Conservation (phyloP, 139 green algal genomes). For the Trebouxia sp. region DNA sequence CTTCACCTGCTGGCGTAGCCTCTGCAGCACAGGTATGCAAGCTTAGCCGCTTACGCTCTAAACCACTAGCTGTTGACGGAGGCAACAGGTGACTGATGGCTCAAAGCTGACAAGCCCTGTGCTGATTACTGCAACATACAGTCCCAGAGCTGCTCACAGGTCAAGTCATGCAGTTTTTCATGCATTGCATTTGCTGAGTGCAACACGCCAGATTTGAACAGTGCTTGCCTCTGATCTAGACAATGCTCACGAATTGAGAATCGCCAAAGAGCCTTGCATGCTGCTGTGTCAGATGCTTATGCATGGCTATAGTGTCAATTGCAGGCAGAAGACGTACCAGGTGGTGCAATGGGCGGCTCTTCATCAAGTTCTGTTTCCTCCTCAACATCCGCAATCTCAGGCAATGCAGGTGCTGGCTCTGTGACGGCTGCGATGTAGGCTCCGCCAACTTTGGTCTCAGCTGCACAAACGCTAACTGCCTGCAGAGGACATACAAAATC, state of each 20-base stretch:
- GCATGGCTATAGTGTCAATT: too few relatives aligned
- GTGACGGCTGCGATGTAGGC: constrained; percentile 18
- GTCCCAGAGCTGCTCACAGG: too few relatives aligned
- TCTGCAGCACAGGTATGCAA: neutral
- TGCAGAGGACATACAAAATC: neutral
- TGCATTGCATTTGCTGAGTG: too few relatives aligned
- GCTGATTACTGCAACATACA: too few relatives aligned
- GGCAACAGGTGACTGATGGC: too few relatives aligned
- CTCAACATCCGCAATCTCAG: neutral
- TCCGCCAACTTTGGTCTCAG: neutral
- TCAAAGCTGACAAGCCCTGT: too few relatives aligned
- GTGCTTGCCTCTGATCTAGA: too few relatives aligned
- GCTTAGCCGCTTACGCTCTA: neutral
- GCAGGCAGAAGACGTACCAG: neutral
- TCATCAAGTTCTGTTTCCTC: constrained; percentile 18
- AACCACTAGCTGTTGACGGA: too few relatives aligned
- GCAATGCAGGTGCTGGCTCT: neutral
- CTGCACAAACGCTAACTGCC: constrained; percentile 2
- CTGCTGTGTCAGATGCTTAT: neutral
- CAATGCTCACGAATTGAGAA: neutral
- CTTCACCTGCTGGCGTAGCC: neutral
- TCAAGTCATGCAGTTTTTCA: too few relatives aligned
- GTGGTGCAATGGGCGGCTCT: neutral
- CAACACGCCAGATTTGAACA: too few relatives aligned
- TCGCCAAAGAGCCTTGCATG: neutral